A percentile compares a stretch with the other conserved stretches of the same genome.
phyloP scores from a whole-genome alignment of 495 filamentous ascomycete species.

The Neurospora sp. region DNA sequence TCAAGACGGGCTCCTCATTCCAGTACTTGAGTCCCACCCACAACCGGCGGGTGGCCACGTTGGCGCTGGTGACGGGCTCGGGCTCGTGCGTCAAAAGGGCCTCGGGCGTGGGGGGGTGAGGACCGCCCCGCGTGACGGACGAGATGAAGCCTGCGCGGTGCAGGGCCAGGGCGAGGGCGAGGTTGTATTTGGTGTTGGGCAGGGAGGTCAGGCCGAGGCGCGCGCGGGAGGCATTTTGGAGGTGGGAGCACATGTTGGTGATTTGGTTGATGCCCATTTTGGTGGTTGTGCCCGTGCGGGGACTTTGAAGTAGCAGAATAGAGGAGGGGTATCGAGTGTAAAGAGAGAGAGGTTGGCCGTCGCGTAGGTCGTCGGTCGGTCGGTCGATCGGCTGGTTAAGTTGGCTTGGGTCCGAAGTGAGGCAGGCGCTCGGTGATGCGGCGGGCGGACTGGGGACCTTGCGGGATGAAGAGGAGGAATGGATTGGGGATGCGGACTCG shows the following conservation, averaged over 20 bases:
- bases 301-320: background rate
- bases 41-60: conserved; percentile 65
- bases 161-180: conserved; percentile 62
- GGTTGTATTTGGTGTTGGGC: conserved; percentile 70
- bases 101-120: conserved; percentile 50
- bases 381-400: too few relatives aligned
- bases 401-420: too few relatives aligned
- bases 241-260: conserved; percentile 75
- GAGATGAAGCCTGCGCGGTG: conserved; percentile 76
- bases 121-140: conserved; percentile 69
- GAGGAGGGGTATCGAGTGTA: background rate
- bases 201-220: conserved; percentile 82
- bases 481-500: background rate
- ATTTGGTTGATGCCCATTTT: conserved; percentile 82
- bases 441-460: background rate
- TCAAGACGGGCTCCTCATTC: conserved; percentile 75
- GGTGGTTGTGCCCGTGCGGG: background rate
- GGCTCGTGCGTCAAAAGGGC: conserved; percentile 29
- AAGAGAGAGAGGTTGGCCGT: background rate
- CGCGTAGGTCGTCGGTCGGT: background rate
- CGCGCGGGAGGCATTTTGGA: conserved; percentile 85
- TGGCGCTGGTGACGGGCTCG: conserved; percentile 63
- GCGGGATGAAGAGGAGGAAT: background rate
- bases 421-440: too few relatives aligned
- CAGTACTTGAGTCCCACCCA: conserved; percentile 95